phyloP scores from a whole-genome alignment of 2,329 filamentous ascomycete species.

The Coniochaeta ligniaria region DNA sequence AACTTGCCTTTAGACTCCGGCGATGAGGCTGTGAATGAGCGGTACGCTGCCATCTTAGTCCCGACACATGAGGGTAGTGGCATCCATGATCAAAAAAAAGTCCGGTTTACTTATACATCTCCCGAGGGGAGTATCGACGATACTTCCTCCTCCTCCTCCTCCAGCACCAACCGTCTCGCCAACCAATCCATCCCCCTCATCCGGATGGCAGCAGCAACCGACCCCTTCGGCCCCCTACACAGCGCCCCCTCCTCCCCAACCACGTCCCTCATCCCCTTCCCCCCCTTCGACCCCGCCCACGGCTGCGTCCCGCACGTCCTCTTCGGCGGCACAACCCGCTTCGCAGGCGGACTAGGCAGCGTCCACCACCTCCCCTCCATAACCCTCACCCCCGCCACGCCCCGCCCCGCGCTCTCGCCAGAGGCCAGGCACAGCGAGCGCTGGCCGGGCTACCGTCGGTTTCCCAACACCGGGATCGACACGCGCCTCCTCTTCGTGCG shows the following conservation, averaged over 20 bases:
- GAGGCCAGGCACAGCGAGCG: neutral
- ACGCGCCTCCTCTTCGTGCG: neutral
- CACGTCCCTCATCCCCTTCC: neutral
- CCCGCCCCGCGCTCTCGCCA: neutral
- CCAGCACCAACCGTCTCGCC: neutral
- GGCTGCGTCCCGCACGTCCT: neutral
- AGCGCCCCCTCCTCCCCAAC: neutral
- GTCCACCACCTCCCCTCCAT: neutral
- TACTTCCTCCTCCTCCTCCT: neutral
- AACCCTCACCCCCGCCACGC: neutral
- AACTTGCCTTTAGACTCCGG: neutral
- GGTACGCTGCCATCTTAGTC: neutral
- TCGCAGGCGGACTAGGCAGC: neutral
- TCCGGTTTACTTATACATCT: too few relatives aligned
- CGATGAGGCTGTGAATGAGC: neutral
- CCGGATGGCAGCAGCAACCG: neutral
- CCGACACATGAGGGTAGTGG: neutral
- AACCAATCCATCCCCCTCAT: neutral
- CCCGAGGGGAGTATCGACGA: neutral
- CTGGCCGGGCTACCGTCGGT: neutral
- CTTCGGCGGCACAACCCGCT: neutral
- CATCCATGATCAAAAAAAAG: too few relatives aligned
- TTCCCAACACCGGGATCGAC: neutral
- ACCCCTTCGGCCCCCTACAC: neutral
- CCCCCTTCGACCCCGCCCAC: neutral